phyloP scores from a whole-genome alignment of 805 yeast species.

The Helenozyma baotianmanensis region DNA sequence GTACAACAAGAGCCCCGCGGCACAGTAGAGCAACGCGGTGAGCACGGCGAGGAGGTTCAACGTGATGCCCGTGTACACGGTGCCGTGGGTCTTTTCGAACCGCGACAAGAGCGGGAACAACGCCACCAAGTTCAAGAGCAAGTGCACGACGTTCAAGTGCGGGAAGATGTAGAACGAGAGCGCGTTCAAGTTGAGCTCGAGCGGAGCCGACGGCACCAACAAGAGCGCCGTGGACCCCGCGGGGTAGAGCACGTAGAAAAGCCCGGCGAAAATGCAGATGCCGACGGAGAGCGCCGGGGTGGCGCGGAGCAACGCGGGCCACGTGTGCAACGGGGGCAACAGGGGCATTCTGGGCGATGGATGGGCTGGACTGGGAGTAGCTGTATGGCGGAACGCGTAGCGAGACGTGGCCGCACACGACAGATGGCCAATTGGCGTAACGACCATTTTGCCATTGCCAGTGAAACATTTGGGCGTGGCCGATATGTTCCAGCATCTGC shows the following conservation, averaged over 20 bases:
- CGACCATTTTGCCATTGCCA: too few species aligned
- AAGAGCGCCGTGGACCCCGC: slow-evolving; percentile 10
- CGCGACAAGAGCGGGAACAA: slow-evolving; percentile 55
- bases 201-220: slow-evolving; percentile 46
- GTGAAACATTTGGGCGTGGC: too few species aligned
- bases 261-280: slow-evolving; percentile 47
- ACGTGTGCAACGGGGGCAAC: slow-evolving; percentile 1
- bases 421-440: too few species aligned
- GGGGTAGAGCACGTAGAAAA: slow-evolving; percentile 37
- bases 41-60: slow-evolving; percentile 66
- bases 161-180: slow-evolving; percentile 71
- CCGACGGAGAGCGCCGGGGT: slow-evolving; percentile 63
- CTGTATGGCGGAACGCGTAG: too few species aligned
- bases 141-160: slow-evolving; percentile 59
- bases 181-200: slow-evolving; percentile 41
- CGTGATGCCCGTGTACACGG: slow-evolving; percentile 79
- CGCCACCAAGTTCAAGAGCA: slow-evolving; percentile 54
- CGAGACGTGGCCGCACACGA: too few species aligned
- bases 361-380: too few species aligned
- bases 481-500: too few species aligned
- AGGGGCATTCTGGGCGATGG: slow-evolving; percentile 2
- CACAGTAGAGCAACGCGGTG: slow-evolving; percentile 61
- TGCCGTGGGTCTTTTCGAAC: slow-evolving; percentile 73
- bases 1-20: slow-evolving; percentile 46
- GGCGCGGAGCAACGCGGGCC: slow-evolving; percentile 5